A percentile compares a stretch with the other conserved stretches of the same genome.
Evolutionary conservation across 768 basidiomycete species (phyloP).

Genomic region (Cystofilobasidium ferigula): DNA sequence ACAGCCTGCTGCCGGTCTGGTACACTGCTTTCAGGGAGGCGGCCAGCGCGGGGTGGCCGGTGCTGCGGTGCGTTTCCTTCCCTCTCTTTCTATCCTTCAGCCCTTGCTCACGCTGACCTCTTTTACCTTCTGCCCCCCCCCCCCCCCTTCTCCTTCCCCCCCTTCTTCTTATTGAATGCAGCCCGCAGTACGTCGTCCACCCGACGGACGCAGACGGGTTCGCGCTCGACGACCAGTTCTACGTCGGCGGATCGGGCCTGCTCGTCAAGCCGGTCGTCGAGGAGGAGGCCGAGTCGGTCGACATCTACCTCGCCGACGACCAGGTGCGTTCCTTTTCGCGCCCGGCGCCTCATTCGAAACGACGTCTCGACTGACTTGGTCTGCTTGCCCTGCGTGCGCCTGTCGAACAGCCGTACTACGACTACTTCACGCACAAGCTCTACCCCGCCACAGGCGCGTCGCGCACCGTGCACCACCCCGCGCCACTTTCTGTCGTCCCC

Average conservation of each 20-base stretch:
- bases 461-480: slow-evolving; percentile 56
- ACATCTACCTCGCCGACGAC: slow-evolving; percentile 76
- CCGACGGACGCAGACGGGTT: slow-evolving; percentile 80
- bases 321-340: slow-evolving; percentile 42
- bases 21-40: slow-evolving; percentile 95
- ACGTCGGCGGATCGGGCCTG: slow-evolving; percentile 73
- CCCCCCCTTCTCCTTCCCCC: not conserved
- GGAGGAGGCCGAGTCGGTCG: slow-evolving; percentile 56
- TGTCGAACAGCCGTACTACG: slow-evolving; percentile 66
- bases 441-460: slow-evolving; percentile 41
- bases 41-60: slow-evolving; percentile 64
- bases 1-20: slow-evolving; percentile 82
- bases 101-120: not conserved
- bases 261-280: slow-evolving; percentile 81
- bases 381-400: no score
- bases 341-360: not conserved
- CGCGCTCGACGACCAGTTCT: slow-evolving; percentile 86
- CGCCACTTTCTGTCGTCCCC: slow-evolving; percentile 69
- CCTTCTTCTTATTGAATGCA: slow-evolving; percentile 33
- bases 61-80: slow-evolving; percentile 53
- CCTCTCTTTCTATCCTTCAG: not conserved
- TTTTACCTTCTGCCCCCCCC: not conserved
- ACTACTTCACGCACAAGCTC: slow-evolving; percentile 66
- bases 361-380: not conserved
- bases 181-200: slow-evolving; percentile 92